Percentiles rank a stretch among this genome's conserved stretches.
Conservation (phyloP, 1,139 yeast genomes). For the Lodderomyces orthopsilosis region DNA sequence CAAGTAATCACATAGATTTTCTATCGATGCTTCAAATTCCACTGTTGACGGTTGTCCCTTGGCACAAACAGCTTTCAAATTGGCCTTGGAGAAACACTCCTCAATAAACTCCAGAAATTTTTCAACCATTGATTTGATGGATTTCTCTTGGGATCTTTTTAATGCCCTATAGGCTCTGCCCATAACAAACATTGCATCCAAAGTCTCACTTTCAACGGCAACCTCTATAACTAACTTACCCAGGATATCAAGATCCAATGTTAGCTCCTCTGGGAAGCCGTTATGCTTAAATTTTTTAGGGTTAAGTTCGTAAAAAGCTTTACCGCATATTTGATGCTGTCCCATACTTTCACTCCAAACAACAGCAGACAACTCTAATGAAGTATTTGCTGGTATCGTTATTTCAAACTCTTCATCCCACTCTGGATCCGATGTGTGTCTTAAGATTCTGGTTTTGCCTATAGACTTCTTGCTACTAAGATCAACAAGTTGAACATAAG, state of each 20-base stretch:
- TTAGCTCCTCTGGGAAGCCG: conserved; percentile 63
- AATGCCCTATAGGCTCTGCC: conserved; percentile 73
- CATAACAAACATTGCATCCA: conserved; percentile 74
- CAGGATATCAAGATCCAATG: conserved; percentile 64
- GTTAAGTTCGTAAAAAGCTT: conserved; percentile 61
- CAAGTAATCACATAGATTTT: conserved; percentile 72
- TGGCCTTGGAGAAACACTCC: conserved; percentile 40
- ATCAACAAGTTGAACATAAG: conserved; percentile 70
- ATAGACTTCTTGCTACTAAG: conserved; percentile 54
- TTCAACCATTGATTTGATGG: conserved; percentile 64
- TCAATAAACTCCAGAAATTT: conserved; percentile 49
- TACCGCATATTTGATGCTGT: conserved; percentile 68
- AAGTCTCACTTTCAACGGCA: conserved; percentile 74
- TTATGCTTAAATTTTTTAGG: conserved; percentile 65
- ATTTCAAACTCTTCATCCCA: conserved; percentile 92
- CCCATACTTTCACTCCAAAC: conserved; percentile 72
- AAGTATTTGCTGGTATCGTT: conserved; percentile 38
- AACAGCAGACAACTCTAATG: conserved; percentile 50
- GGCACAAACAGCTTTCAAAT: conserved; percentile 54
- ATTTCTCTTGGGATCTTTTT: conserved; percentile 59
- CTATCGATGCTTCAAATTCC: conserved; percentile 64
- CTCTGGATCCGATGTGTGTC: conserved; percentile 64
- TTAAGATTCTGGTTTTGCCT: conserved; percentile 69
- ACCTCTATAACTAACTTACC: conserved; percentile 64
- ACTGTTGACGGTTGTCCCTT: conserved; percentile 45